A percentile compares a stretch with the other conserved stretches of the same genome.
Evolutionary conservation across 1,139 yeast species (phyloP).

Genomic region (Kodamaea fungicola): DNA sequence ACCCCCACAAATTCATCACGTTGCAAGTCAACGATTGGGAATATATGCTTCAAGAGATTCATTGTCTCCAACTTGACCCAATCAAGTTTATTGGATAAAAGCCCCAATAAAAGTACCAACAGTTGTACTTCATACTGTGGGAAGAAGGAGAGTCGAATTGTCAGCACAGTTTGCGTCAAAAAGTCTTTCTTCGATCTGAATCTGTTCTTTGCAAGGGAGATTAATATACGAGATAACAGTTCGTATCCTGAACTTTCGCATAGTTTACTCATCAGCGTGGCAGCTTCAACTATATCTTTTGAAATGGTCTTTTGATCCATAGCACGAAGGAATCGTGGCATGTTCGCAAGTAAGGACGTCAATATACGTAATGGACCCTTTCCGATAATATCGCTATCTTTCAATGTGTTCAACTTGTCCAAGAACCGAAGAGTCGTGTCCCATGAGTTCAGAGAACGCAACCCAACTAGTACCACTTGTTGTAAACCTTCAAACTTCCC

Average conservation of each 20-base stretch:
- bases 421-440: constrained; percentile 73
- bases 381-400: constrained; percentile 77
- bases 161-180: constrained; percentile 71
- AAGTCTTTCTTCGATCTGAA: constrained; percentile 90
- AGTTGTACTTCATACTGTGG: constrained; percentile 74
- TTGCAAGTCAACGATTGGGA: constrained; percentile 75
- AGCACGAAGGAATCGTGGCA: constrained; percentile 83
- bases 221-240: constrained; percentile 67
- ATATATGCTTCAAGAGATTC: constrained; percentile 66
- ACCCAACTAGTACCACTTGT: constrained; percentile 71
- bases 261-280: constrained; percentile 54
- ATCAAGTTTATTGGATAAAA: constrained; percentile 67
- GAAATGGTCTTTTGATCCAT: constrained; percentile 54
- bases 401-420: constrained; percentile 64
- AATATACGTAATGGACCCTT: constrained; percentile 66
- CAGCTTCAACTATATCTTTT: constrained; percentile 53
- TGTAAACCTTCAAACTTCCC: constrained; percentile 90
- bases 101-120: constrained; percentile 70
- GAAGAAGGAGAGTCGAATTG: constrained; percentile 65
- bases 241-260: constrained; percentile 57
- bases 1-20: constrained; percentile 81
- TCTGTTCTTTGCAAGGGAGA: constrained; percentile 71
- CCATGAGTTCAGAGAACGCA: constrained; percentile 76
- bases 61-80: constrained; percentile 84
- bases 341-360: constrained; percentile 68